These are phyloP conservation scores for Hyaloscypha hepaticicola DNA, from an alignment of 495 filamentous ascomycete genomes.

Conservation along the genomic window DNA sequence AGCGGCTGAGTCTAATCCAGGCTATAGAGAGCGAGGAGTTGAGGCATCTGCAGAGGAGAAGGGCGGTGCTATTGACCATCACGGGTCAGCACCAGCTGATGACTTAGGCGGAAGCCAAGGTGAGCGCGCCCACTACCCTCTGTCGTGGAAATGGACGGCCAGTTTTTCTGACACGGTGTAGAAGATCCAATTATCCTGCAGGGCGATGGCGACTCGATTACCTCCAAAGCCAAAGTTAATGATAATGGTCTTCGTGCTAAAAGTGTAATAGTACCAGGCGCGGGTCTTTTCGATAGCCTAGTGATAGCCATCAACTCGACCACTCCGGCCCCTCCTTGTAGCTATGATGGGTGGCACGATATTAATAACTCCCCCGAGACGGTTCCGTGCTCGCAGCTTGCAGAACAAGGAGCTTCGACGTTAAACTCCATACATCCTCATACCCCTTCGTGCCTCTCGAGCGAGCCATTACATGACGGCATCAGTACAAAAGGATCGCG, in stretches of 20 bases:
- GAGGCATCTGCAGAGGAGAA: conserved; percentile 23
- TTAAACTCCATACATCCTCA: neutral
- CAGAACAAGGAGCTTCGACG: conserved; percentile 13
- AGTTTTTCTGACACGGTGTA: conserved; percentile 15
- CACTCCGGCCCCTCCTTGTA: conserved; percentile 12
- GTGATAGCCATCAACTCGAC: conserved; percentile 17
- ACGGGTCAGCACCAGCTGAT: conserved; percentile 18
- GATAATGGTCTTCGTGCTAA: conserved; percentile 10
- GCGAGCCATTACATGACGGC: conserved; percentile 16
- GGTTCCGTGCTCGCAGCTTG: conserved; percentile 11
- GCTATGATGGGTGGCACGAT: conserved; percentile 23
- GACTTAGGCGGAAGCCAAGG: conserved; percentile 24
- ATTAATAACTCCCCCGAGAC: conserved; percentile 27
- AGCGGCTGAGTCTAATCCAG: conserved; percentile 13
- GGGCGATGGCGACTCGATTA: neutral
- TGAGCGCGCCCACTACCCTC: conserved; percentile 15
- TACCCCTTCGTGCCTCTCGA: conserved; percentile 6
- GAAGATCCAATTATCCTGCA: neutral
- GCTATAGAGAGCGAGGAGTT: conserved; percentile 9
- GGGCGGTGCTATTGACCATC: conserved; percentile 16
- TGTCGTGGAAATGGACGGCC: conserved; percentile 11
- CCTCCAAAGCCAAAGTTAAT: conserved; percentile 21
- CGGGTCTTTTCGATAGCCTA: conserved; percentile 15
- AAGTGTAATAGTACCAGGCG: conserved; percentile 8
- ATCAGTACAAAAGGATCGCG: no score